Base-by-base conservation (phyloP, 2,329 filamentous ascomycete species). In the Nigrospora osmanthi region DNA sequence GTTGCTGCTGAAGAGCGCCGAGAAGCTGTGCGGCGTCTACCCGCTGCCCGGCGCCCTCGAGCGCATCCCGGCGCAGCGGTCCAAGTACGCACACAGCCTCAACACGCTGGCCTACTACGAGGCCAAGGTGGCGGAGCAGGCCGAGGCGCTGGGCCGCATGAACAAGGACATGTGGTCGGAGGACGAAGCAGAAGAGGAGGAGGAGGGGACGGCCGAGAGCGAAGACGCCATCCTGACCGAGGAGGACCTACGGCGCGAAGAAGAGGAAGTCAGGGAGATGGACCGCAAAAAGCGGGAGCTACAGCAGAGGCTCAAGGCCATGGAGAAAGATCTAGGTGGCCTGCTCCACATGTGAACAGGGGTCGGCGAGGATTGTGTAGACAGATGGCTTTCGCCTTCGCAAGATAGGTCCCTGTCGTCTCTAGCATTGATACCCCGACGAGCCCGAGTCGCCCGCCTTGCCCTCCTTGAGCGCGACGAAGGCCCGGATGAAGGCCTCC, bases 21-120 rank as follows among this genome's bases (percentile, higher is more conserved):
- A 96, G 71, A 95, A 89, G 71, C 76, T 97, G 30, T 90, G 89
- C 54, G 78, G 78, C 38, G 90, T 96, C 28, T 97, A 96, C 60
- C 85, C 88, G 32, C 76, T 95, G 28, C 78, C 85, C 0, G 90
- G 89, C 5, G 88, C 87, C 5, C 64, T 76, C 14, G 88, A 95
- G 57, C 78, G 83, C 49, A 94, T 97, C 52, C 71, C 80, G 0
- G 72, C 74, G 35, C 73, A 95, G 58, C 76, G 89, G 48, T 76
- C 78, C 44, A 82, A 87, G 56, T 79, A 91, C 62, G 73, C 78
- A 35, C 76, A 87, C 55, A 76, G 93, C 47, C 74, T 74, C 31
- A 80, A 80, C 40, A 95, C 89, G 17, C 72, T 93, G 56, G 78
- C 77, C 11, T 85, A 88, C 54, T 89, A 95, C 56, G 90, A 97